Evolutionary conservation across 352 stramenopile genomes (phyloP).

Genomic region (Thalassiosira livingstoniorum): DNA sequence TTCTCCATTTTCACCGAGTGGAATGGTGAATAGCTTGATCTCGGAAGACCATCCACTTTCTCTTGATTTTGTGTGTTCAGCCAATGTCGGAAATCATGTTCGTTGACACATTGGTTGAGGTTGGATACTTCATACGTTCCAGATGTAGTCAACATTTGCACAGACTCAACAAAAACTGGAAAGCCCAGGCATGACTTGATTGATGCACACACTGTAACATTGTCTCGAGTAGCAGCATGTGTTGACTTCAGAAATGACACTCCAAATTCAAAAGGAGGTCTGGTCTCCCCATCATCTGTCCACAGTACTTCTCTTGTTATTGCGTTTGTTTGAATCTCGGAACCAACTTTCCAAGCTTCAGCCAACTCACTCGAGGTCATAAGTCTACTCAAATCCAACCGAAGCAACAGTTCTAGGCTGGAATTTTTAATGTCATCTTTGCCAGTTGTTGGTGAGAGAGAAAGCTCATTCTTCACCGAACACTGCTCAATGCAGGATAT

Average conservation of each 20-base stretch:
- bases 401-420: slow-evolving; percentile 40
- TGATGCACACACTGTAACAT: slow-evolving; percentile 58
- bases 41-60: too few species aligned
- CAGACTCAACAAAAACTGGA: slow-evolving; percentile 63
- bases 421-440: slow-evolving; percentile 18
- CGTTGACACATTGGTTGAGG: slow-evolving; percentile 25
- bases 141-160: slow-evolving; percentile 51
- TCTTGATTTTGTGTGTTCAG: slow-evolving; percentile 1
- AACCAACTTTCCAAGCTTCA: slow-evolving; percentile 15
- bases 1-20: slow-evolving; percentile 37
- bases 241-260: slow-evolving; percentile 73
- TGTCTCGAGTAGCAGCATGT: slow-evolving; percentile 69
- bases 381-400: slow-evolving; percentile 25
- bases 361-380: slow-evolving; percentile 29
- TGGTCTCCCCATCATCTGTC: slow-evolving; percentile 40
- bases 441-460: neutral
- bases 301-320: slow-evolving; percentile 38
- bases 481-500: slow-evolving; percentile 66
- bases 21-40: too few species aligned
- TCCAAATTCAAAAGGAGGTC: slow-evolving; percentile 74
- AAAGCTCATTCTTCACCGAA: neutral
- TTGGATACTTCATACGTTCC: slow-evolving; percentile 38
- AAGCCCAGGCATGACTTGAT: slow-evolving; percentile 78
- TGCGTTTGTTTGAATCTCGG: neutral
- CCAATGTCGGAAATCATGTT: slow-evolving; percentile 8